Evolutionary conservation across 164 flowering plant species (phyloP), one percentile per base, ranked within the genome.

Genomic region (Buxus sempervirens): DNA sequence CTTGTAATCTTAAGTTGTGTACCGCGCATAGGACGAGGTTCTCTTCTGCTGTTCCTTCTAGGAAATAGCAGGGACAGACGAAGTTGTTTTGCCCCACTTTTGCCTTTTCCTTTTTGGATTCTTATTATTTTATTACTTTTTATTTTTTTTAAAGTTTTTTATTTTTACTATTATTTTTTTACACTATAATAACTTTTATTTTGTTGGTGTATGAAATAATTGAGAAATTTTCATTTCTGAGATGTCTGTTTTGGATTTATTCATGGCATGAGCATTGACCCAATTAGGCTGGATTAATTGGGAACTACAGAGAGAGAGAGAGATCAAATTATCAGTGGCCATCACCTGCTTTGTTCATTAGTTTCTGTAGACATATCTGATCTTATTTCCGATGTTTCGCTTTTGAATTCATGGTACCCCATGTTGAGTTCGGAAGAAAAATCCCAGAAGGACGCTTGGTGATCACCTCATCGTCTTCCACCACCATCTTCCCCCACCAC

Each of bases 161-260:
- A 4, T 1, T 27, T 12, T 56, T 12, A 32, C 48, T 2, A 42
- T 42, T 32, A n/a, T 19, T 36, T 42, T 25, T 22, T 27, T 10
- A 51, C n/a, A 24, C 41, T 25, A 67, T 57, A 18, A 32, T 49
- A 4, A 60, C 45, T 67, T 60, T 28, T 66, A 23, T 28, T 60
- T 51, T 62, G 58, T 56, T 32, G 63, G 67, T 32, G 42, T 42
- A 69, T 67, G 80, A 72, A 80, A 83, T 81, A 72, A 83, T 79
- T 77, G 82, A 79, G 75, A 82, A 63, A 71, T 45, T 49, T 72
- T 72, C 63, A 66, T 65, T 74, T 62, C 70, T 58, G 76, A 72
- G 81, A 79, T 75, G 72, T 69, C 75, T 71, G 28, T 73, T 81
- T 79, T 81, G 83, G 81, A 66, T 69, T 75, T 80, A 75, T 78